A percentile compares a stretch with the other conserved stretches of the same genome.
phyloP scores from a whole-genome alignment of 2,329 filamentous ascomycete species.

The Neobulgaria alba region DNA sequence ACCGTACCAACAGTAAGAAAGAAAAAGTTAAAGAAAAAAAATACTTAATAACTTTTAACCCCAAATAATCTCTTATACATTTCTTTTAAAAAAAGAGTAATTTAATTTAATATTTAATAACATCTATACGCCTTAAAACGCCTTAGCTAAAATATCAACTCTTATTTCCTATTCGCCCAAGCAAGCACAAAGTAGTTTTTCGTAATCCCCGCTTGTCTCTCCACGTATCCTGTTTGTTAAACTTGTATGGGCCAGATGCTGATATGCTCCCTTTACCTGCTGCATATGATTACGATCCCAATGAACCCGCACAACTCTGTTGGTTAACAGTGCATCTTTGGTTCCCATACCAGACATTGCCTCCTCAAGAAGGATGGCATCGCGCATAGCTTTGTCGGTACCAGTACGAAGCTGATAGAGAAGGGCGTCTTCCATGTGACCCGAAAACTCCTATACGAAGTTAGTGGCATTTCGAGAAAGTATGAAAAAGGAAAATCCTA shows the following conservation, averaged over 20 bases:
- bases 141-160: too few relatives aligned
- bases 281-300: constrained; percentile 72
- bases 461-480: constrained; percentile 8
- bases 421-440: constrained; percentile 84
- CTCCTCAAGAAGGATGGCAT: constrained; percentile 74
- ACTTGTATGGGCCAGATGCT: constrained; percentile 58
- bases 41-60: too few relatives aligned
- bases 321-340: constrained; percentile 71
- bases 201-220: constrained; percentile 81
- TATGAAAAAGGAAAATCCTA: constrained; percentile 2
- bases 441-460: constrained; percentile 60
- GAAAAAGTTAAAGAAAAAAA: too few relatives aligned
- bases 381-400: constrained; percentile 72
- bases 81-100: too few relatives aligned
- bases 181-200: constrained; percentile 61
- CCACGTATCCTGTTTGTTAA: constrained; percentile 63
- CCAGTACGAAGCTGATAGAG: constrained; percentile 71
- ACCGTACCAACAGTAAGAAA: too few relatives aligned
- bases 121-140: too few relatives aligned
- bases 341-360: constrained; percentile 83
- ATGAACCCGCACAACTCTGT: constrained; percentile 70
- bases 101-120: too few relatives aligned
- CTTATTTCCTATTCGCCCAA: constrained; percentile 5
- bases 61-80: too few relatives aligned
- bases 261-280: constrained; percentile 71